These are phyloP conservation scores for Daldinia sp. DNA, from an alignment of 2,329 filamentous ascomycete species.

Conservation along the genomic window DNA sequence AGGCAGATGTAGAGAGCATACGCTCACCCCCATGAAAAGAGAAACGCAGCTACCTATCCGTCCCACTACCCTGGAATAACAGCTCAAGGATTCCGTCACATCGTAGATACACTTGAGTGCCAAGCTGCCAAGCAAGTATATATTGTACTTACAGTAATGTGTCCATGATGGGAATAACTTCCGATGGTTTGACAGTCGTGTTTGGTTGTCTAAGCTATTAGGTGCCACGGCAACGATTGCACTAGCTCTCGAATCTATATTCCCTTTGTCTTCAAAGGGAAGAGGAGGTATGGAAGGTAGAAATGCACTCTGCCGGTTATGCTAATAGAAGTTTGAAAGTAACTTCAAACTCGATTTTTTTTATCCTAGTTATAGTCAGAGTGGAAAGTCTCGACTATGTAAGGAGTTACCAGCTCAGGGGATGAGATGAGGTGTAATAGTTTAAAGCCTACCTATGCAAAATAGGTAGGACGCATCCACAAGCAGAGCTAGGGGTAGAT, in stretches of 20 bases:
- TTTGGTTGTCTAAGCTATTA: slow-evolving; percentile 13
- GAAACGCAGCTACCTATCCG: slow-evolving; percentile 16
- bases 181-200: slow-evolving; percentile 8
- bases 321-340: not conserved
- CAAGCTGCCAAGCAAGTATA: slow-evolving; percentile 34
- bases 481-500: slow-evolving; percentile 14
- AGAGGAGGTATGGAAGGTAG: not conserved
- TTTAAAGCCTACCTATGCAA: not conserved
- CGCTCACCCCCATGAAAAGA: slow-evolving; percentile 1
- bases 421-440: not conserved
- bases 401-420: slow-evolving; percentile 4
- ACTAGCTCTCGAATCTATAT: slow-evolving; percentile 8
- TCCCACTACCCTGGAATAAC: slow-evolving; percentile 2
- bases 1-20: not conserved
- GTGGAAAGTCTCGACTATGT: slow-evolving; percentile 17
- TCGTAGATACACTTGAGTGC: slow-evolving; percentile 24
- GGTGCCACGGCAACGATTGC: slow-evolving; percentile 8
- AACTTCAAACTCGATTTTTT: slow-evolving; percentile 7
- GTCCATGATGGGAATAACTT: slow-evolving; percentile 61
- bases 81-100: slow-evolving; percentile 8
- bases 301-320: not conserved
- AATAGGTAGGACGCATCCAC: slow-evolving; percentile 14
- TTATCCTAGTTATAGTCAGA: slow-evolving; percentile 5
- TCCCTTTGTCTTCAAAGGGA: not conserved
- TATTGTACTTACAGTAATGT: slow-evolving; percentile 68